These are phyloP conservation scores for Lachancea mirantina DNA, from an alignment of 805 yeast species.

Conservation along the genomic window DNA sequence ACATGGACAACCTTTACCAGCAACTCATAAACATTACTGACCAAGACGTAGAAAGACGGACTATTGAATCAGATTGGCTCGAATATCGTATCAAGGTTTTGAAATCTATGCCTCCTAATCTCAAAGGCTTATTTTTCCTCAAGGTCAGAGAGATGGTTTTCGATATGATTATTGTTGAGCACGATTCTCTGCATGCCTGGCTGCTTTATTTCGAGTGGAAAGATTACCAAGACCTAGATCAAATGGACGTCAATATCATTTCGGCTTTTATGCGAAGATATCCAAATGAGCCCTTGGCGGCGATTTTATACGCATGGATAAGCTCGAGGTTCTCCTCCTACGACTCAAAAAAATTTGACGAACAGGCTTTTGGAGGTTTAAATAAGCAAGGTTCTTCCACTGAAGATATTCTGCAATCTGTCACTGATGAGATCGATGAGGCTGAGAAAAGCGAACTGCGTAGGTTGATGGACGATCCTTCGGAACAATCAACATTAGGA, in stretches of 20 bases:
- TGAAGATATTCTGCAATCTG: constrained; percentile 8
- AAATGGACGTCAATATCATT: constrained; percentile 42
- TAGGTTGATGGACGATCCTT: constrained; percentile 17
- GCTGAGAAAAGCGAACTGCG: constrained; percentile 17
- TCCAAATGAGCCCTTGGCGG: constrained; percentile 54
- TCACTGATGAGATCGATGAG: constrained; percentile 20
- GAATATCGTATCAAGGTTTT: constrained; percentile 50
- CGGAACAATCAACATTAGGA: constrained; percentile 18
- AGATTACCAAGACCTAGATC: constrained; percentile 46
- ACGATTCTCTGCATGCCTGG: constrained; percentile 64
- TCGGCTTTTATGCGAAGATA: constrained; percentile 49
- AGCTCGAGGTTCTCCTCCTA: constrained; percentile 66
- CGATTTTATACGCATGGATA: constrained; percentile 53
- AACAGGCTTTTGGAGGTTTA: constrained; percentile 12
- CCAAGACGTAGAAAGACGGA: constrained; percentile 54
- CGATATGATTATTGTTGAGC: constrained; percentile 65
- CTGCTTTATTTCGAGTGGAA: constrained; percentile 63
- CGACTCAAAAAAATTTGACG: constrained; percentile 29
- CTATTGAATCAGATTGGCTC: constrained; percentile 53
- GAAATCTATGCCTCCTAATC: constrained; percentile 40
- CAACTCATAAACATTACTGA: constrained; percentile 50
- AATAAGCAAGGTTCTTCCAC: constrained; percentile 3
- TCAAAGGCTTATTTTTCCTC: constrained; percentile 34
- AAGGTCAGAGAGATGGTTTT: constrained; percentile 52
- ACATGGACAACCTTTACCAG: constrained; percentile 47